Evolutionary conservation across 768 basidiomycete genomes (phyloP).

Genomic region (Rossbeevera mucosa): DNA sequence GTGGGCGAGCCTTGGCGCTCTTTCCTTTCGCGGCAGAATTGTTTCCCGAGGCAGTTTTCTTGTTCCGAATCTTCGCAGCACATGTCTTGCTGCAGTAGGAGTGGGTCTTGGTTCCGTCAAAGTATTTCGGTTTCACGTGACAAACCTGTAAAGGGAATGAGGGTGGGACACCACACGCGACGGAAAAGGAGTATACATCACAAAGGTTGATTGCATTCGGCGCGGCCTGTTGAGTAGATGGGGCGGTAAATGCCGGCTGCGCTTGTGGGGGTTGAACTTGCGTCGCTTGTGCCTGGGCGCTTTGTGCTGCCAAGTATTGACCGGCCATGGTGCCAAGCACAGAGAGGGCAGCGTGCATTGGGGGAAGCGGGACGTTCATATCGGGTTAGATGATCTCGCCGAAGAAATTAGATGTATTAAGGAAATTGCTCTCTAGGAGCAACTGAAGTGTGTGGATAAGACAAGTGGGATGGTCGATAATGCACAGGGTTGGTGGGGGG

Average conservation of each 20-base stretch:
- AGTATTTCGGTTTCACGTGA: conserved; percentile 50
- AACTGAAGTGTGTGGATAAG: conserved; percentile 31
- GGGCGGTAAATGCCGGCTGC: conserved; percentile 16
- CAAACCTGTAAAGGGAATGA: conserved; percentile 40
- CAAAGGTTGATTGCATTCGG: conserved; percentile 38
- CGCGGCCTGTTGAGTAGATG: conserved; percentile 17
- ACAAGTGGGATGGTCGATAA: conserved; percentile 40
- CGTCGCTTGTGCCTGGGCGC: conserved; percentile 25
- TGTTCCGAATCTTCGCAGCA: conserved; percentile 42
- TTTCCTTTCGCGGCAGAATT: conserved; percentile 28
- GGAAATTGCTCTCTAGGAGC: conserved; percentile 30
- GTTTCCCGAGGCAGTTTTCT: conserved; percentile 21
- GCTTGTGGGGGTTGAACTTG: conserved; percentile 22
- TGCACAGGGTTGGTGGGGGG: conserved; percentile 3
- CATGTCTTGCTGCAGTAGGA: conserved; percentile 58
- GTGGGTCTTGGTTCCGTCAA: conserved; percentile 52
- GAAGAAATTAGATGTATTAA: conserved; percentile 5
- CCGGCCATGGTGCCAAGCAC: conserved; percentile 34
- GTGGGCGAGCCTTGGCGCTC: conserved; percentile 22
- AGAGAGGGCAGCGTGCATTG: conserved; percentile 35
- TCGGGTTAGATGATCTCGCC: conserved; percentile 10
- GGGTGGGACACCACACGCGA: conserved; percentile 2
- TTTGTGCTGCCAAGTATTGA: conserved; percentile 32
- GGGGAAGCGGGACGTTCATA: conserved; percentile 30
- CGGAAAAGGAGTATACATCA: conserved; percentile 38